These are phyloP conservation scores for Metschnikowia kofuensis DNA, from an alignment of 805 yeast species.

Conservation along the genomic window DNA sequence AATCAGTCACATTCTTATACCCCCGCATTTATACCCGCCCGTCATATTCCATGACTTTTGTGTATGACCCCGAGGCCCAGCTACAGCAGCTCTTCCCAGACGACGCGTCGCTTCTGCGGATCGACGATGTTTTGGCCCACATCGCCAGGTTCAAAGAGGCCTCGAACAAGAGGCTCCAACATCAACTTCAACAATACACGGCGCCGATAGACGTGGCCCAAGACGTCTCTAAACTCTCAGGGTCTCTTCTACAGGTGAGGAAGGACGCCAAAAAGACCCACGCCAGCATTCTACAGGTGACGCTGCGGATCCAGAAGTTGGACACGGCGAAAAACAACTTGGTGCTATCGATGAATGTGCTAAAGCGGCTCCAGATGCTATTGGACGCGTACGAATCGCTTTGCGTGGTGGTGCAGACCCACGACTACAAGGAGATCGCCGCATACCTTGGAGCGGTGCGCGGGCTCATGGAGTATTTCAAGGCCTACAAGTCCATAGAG, in stretches of 20 bases:
- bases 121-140: conserved; percentile 14
- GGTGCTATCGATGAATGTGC: conserved; percentile 78
- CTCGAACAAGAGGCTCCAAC: conserved; percentile 44
- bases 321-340: conserved; percentile 84
- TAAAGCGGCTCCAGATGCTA: conserved; percentile 85
- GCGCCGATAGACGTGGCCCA: conserved; percentile 20
- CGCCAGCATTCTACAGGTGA: conserved; percentile 60
- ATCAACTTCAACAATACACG: conserved; percentile 35
- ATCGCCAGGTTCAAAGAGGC: conserved; percentile 37
- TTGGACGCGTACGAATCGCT: conserved; percentile 69
- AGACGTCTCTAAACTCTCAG: conserved; percentile 41
- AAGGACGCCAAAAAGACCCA: conserved; percentile 54
- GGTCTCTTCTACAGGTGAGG: conserved; percentile 47
- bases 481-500: conserved; percentile 77
- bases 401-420: conserved; percentile 41
- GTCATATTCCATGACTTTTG: conserved; percentile 14
- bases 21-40: not conserved
- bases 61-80: conserved; percentile 18
- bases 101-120: conserved; percentile 13
- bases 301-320: conserved; percentile 70
- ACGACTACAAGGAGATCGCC: conserved; percentile 54
- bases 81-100: conserved; percentile 17
- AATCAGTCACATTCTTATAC: not conserved
- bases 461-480: conserved; percentile 70
- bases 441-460: conserved; percentile 66